phyloP scores from a whole-genome alignment of 73 alveolate species.

The Breviolum minutum region DNA sequence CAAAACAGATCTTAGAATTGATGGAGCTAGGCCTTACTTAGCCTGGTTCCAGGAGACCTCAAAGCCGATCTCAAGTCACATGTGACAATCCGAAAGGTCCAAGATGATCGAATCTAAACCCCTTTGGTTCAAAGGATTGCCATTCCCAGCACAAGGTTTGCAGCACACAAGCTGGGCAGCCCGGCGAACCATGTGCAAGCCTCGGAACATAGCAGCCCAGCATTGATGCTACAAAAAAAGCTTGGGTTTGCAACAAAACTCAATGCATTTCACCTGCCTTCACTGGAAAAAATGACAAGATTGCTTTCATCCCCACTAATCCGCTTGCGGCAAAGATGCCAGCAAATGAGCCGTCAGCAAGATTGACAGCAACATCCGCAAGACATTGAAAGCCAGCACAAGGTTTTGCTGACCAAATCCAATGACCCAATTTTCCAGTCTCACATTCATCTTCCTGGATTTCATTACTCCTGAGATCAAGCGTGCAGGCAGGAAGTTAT shows the following conservation, averaged over 20 bases:
- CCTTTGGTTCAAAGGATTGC: too few relatives aligned
- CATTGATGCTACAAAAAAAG: not conserved
- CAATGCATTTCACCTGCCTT: too few relatives aligned
- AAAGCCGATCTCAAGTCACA: too few relatives aligned
- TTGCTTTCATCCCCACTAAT: not conserved
- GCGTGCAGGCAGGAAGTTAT: not conserved
- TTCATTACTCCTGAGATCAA: constrained; percentile 20
- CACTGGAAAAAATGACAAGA: not conserved
- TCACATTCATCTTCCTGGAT: constrained; percentile 39
- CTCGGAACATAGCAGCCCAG: not conserved
- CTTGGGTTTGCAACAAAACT: not conserved
- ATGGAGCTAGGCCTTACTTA: not conserved
- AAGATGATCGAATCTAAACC: too few relatives aligned
- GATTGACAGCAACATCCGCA: constrained; percentile 63
- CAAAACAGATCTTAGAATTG: not conserved
- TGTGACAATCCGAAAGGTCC: too few relatives aligned
- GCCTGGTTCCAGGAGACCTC: too few relatives aligned
- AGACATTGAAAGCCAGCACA: constrained; percentile 78
- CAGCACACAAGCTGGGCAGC: not conserved
- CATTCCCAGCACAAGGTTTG: too few relatives aligned
- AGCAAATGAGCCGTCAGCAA: constrained; percentile 71
- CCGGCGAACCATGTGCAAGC: constrained; percentile 75
- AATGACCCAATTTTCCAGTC: constrained; percentile 62
- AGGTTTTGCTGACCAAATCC: constrained; percentile 82
- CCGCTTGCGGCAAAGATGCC: constrained; percentile 32